Base-by-base conservation (phyloP, 768 basidiomycete species). In the Tricholoma sp. region DNA sequence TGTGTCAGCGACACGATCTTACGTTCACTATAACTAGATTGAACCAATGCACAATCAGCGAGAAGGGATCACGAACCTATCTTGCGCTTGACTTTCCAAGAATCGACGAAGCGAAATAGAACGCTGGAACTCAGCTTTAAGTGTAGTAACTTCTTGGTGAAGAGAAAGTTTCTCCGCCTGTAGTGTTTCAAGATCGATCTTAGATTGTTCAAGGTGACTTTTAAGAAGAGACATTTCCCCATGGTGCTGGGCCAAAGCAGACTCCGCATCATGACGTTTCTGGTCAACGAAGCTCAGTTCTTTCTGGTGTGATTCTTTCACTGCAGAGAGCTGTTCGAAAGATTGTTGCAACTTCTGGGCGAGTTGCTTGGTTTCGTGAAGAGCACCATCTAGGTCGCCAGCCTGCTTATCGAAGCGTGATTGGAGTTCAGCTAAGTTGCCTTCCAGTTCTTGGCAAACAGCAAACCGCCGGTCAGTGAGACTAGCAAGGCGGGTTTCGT, bases 91-190 rank as follows among this genome's bases (percentile, higher is more conserved):
- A 62, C 76, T 78, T 69, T 91, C 86, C 52, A 87, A 66, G 68
- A 80, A 83, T 57, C 84, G 80, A 37, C 74, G 75, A 56, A 87
- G 69, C 5, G 89, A 88, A 47, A 80, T 72, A 8, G 76, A 77
- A 35, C 84, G 81, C 67, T 90, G 86, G 11, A 82, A 68, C 63
- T 90, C 86, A 2, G 88, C 85, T 58, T 82, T 81, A 24, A 89
- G 71, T 12, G 72, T 70, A 0, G 86, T 88, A 47, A 78, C 76
- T 61, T 84, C 75, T 50, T 77, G 74, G 58, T 88, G 83, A 14
- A 86, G 68, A 9, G 66, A 52, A 0, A 67, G 69, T 59, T 78
- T 83, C 70, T 89, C 85, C 46, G 78, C 74, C 58, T 80, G 78
- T 18, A 77, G 55, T 4, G 64, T 46, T 32, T 73, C 68, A 22